Evolutionary conservation across 2,329 filamentous ascomycete genomes (phyloP), one percentile per base, ranked within the genome.

Genomic region (Talaromyces marneffei): DNA sequence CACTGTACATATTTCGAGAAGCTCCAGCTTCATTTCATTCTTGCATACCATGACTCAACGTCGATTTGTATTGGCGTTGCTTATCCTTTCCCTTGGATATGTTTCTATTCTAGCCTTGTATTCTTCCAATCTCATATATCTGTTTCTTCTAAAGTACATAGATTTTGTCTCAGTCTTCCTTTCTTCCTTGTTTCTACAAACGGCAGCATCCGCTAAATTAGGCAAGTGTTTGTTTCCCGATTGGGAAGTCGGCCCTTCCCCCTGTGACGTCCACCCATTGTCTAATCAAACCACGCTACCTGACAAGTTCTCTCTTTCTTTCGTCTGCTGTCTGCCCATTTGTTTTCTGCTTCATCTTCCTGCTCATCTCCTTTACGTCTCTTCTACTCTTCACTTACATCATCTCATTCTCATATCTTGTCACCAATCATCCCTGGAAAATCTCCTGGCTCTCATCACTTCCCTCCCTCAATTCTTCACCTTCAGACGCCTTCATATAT

Each of bases 1-100:
- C 10, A 55, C 52, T 55, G 52, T 55, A 55, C 31, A 55, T 55
- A 55, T 25, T 39, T 29, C 12, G 8, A 58, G 48, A 52, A 52
- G 48, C 48, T 18, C n/a, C 27, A 18, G 20, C 54, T 40, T 57
- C 23, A 14, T 31, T 48, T 39, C 52, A 40, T 25, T 35, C 12
- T 55, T 29, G 52, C 52, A 55, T 55, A 29, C 18, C 33, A 33
- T 18, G 5, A 7, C 16, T 35, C 27, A 16, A 44, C 55, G 39
- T 39, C 14, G 52, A n/a, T 55, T 31, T 55, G 27, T 55, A 23
- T 14, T 25, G 39, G 52, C 18, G 52, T 25, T 55, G 52, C n/a
- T 20, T 27, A 8, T 18, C 4, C 2, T 40, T 18, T 55, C 18
- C 20, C 12, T 55, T 14, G 27, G 20, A 27, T 29, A 27, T 18